Evolutionary conservation across 306 rosid genomes (phyloP), one percentile per base, ranked within the genome.

Genomic region (Medicago ruthenica): DNA sequence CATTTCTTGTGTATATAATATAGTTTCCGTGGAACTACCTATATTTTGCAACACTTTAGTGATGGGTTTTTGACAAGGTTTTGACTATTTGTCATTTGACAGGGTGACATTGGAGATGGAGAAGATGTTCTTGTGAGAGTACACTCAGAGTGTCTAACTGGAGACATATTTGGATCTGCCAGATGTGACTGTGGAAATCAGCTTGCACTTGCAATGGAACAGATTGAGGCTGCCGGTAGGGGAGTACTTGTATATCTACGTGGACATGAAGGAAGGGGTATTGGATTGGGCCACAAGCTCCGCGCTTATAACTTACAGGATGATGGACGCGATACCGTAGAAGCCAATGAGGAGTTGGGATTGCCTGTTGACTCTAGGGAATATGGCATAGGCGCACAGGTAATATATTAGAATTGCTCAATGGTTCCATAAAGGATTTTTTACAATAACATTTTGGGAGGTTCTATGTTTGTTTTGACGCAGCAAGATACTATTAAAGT

Each of bases 331-430:
- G 99, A 92, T 55, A 90, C 97, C 0, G 99, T 95, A 12, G 97
- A 95, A 84, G 99, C 99, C 68, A 92, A 95, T 7, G 97, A 95
- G 54, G 99, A 95, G 73, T 70, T 95, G 76, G 99, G 99, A 64
- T 76, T 95, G 85, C 99, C 99, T 0, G 92, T 92, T 36, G 99
- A 95, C 84, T 90, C 97, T 18, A 92, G 99, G 12, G 99, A 95
- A 67, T 95, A 95, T 60, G 99, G 99, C 76, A 90, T 95, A 50
- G 97, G 97, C 8, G 97, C 99, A 2, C 99, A 95, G 97, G 99
- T 92, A 88, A 69, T 47, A 18, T 14, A 37, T 34, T 34, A 34
- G 37, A 34, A 34, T 34, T 9, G 5, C 74, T 34, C 8, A 10
- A 4, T 75, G 42, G 8, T 14, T 79, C 18, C 60, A 37, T 59